Conservation (phyloP, 306 rosid species). For the Psophocarpus tetragonolobus region DNA sequence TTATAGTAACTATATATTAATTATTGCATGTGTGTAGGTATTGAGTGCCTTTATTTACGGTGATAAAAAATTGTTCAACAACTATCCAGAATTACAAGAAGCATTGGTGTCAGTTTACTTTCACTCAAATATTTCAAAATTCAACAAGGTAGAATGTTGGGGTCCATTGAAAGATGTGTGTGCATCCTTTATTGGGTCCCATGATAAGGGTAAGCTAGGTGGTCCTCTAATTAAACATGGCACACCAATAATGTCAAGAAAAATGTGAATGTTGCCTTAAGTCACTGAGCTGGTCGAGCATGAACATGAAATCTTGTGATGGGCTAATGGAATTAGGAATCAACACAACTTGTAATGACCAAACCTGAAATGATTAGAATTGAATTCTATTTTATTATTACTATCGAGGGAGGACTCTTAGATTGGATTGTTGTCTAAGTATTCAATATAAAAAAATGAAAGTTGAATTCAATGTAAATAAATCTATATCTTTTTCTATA, state of each 20-base stretch:
- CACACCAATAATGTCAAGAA: too few relatives aligned
- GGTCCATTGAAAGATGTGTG: slow-evolving; percentile 55
- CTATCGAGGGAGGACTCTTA: neutral
- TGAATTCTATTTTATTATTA: neutral
- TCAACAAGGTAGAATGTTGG: slow-evolving; percentile 74
- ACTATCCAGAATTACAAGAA: slow-evolving; percentile 61
- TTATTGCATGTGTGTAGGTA: slow-evolving; percentile 37
- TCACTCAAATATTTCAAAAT: slow-evolving; percentile 67
- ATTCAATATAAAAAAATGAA: neutral
- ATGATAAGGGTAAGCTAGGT: neutral
- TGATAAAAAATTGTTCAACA: slow-evolving; percentile 52
- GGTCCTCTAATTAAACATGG: too few relatives aligned
- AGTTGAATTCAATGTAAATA: neutral
- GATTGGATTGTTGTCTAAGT: neutral
- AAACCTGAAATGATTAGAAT: neutral
- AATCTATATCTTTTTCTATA: too few relatives aligned
- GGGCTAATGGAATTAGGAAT: neutral
- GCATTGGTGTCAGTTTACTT: slow-evolving; percentile 74
- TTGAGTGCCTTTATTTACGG: slow-evolving; percentile 76
- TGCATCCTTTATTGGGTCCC: slow-evolving; percentile 34
- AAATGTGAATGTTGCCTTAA: slow-evolving; percentile 55
- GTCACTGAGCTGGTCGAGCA: too few relatives aligned
- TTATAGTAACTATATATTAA: neutral
- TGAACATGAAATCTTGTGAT: neutral
- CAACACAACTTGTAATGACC: neutral